phyloP scores from a whole-genome alignment of 2,329 filamentous ascomycete genomes.

The Sclerotinia spermophila region DNA sequence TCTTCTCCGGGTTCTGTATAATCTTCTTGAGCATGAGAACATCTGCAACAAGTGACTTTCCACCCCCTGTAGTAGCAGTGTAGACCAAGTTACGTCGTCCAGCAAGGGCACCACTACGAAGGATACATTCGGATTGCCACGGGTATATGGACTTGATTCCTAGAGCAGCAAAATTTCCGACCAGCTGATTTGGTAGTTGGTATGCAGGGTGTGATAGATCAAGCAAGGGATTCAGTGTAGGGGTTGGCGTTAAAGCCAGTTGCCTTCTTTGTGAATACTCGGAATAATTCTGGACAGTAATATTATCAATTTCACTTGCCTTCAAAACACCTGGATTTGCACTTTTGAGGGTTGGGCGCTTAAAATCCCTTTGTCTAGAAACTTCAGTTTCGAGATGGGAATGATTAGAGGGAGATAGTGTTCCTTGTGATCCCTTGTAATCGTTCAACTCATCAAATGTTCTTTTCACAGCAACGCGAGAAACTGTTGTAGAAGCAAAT shows the following conservation, averaged over 20 bases:
- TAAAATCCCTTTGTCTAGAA: background rate
- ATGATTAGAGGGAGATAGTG: background rate
- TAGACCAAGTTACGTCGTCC: slow-evolving; percentile 72
- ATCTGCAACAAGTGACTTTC: slow-evolving; percentile 71
- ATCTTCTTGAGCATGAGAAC: slow-evolving; percentile 71
- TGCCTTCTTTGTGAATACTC: slow-evolving; percentile 56
- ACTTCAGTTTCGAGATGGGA: background rate
- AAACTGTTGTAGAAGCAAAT: slow-evolving; percentile 24
- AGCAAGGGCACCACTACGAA: slow-evolving; percentile 61
- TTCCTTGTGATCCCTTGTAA: background rate
- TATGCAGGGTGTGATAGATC: slow-evolving; percentile 62
- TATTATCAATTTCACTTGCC: slow-evolving; percentile 47
- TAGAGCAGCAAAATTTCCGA: slow-evolving; percentile 60
- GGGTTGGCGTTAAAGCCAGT: slow-evolving; percentile 52
- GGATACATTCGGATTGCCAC: slow-evolving; percentile 73
- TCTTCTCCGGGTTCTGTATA: slow-evolving; percentile 58
- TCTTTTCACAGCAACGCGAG: slow-evolving; percentile 29
- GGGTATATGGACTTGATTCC: slow-evolving; percentile 74
- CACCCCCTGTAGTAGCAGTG: slow-evolving; percentile 73
- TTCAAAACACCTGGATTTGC: slow-evolving; percentile 30
- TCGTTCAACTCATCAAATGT: slow-evolving; percentile 22
- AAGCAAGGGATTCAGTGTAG: slow-evolving; percentile 51
- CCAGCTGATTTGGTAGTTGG: slow-evolving; percentile 55
- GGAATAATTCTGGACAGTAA: slow-evolving; percentile 36
- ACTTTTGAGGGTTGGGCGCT: slow-evolving; percentile 24